Evolutionary conservation across 2,329 filamentous ascomycete genomes (phyloP).

Genomic region (Aspergillus luchuensis): DNA sequence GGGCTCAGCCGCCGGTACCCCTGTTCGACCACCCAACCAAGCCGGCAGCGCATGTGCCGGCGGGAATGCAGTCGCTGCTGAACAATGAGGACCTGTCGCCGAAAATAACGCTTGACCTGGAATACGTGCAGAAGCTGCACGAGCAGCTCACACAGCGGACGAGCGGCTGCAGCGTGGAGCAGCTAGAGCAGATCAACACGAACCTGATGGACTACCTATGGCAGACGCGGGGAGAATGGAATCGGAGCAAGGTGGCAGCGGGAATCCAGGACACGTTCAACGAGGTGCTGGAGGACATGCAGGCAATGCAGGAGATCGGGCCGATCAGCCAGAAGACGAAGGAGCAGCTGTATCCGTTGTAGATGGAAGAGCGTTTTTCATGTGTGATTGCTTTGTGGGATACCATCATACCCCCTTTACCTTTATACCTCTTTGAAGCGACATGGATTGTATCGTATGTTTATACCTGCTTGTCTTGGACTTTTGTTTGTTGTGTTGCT

Average conservation of each 20-base stretch:
- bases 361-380: not conserved
- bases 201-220: slow-evolving; percentile 90
- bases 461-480: slow-evolving; percentile 11
- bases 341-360: slow-evolving; percentile 26
- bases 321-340: slow-evolving; percentile 39
- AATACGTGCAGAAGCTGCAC: slow-evolving; percentile 61
- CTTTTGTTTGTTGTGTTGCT: not conserved
- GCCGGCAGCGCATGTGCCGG: slow-evolving; percentile 25
- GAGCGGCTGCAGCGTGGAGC: slow-evolving; percentile 82
- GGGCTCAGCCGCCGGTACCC: slow-evolving; percentile 42
- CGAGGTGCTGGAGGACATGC: slow-evolving; percentile 60
- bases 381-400: slow-evolving; percentile 9
- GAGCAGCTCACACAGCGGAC: slow-evolving; percentile 66
- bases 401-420: not conserved
- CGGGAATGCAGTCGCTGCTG: slow-evolving; percentile 37
- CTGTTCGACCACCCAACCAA: slow-evolving; percentile 41
- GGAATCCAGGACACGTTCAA: slow-evolving; percentile 73
- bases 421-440: slow-evolving; percentile 10
- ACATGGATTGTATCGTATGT: slow-evolving; percentile 16
- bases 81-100: slow-evolving; percentile 35
- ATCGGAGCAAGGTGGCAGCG: slow-evolving; percentile 71
- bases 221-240: slow-evolving; percentile 76
- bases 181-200: slow-evolving; percentile 90
- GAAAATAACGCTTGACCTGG: slow-evolving; percentile 48
- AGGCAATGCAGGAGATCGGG: slow-evolving; percentile 52